Conservation (phyloP, 768 basidiomycete species). For the Termitomyces sp. region DNA sequence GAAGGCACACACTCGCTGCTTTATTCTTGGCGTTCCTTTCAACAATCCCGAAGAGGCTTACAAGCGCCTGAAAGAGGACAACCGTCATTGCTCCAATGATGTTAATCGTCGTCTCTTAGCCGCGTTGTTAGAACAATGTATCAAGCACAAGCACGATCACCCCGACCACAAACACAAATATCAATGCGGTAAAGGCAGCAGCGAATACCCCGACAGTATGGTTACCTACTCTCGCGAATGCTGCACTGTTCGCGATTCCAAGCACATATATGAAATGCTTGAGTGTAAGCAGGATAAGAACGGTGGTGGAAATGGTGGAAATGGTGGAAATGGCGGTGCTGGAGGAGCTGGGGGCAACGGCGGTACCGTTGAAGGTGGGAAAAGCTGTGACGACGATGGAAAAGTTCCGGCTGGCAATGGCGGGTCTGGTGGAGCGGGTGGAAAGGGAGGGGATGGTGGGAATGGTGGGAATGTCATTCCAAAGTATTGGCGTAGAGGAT, state of each 20-base stretch:
- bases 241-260: conserved; percentile 10
- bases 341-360: conserved; percentile 7
- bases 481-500: neutral
- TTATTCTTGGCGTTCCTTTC: conserved; percentile 13
- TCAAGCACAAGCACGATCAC: conserved; percentile 12
- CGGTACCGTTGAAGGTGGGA: conserved; percentile 4
- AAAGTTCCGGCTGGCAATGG: neutral
- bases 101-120: conserved; percentile 12
- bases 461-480: conserved; percentile 1
- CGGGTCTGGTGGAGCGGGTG: neutral
- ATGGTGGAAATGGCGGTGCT: conserved; percentile 2
- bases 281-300: conserved; percentile 11
- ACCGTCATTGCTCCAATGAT: conserved; percentile 10
- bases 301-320: conserved; percentile 10
- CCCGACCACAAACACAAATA: conserved; percentile 3
- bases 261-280: conserved; percentile 8
- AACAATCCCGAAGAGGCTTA: conserved; percentile 11
- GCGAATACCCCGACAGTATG: conserved; percentile 11
- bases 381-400: conserved; percentile 1
- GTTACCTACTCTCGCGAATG: conserved; percentile 12
- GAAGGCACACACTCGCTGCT: conserved; percentile 9
- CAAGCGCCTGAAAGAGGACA: conserved; percentile 9
- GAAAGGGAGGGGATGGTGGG: conserved; percentile 1
- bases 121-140: conserved; percentile 6
- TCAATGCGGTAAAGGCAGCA: conserved; percentile 6